phyloP scores from a whole-genome alignment of 208 protist genomes.

The Trypanosoma theileri region DNA sequence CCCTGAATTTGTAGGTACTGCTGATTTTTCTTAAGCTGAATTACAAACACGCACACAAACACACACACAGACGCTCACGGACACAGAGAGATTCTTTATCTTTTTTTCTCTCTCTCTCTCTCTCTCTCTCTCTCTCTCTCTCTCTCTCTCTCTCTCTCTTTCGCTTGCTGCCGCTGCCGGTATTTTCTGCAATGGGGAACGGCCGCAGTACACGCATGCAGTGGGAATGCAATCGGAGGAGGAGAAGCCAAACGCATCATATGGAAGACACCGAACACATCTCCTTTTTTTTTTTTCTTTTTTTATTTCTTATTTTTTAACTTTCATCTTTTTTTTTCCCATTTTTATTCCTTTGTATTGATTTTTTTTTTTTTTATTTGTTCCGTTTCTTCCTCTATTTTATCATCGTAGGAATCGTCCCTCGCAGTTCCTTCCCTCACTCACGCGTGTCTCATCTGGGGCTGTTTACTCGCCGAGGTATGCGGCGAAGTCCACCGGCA shows the following conservation, averaged over 20 bases:
- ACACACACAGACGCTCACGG: background rate
- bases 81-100: background rate
- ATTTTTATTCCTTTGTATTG: background rate
- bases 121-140: conserved; percentile 12
- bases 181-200: no score
- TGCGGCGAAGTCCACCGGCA: conserved; percentile 96
- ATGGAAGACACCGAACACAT: background rate
- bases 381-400: background rate
- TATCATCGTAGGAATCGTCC: background rate
- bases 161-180: background rate
- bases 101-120: background rate
- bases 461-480: conserved; percentile 31
- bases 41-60: background rate
- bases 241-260: no score
- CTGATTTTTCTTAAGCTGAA: background rate
- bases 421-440: background rate
- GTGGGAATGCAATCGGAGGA: no score
- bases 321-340: conserved; percentile 1
- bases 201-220: no score
- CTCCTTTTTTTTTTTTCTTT: conserved; percentile 1
- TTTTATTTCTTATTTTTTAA: background rate
- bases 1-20: no score
- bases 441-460: background rate
- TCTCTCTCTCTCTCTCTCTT: no score
- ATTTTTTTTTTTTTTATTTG: conserved; percentile 6